Conservation (phyloP, 768 basidiomycete genomes). For the Tricholoma furcatifolium region DNA sequence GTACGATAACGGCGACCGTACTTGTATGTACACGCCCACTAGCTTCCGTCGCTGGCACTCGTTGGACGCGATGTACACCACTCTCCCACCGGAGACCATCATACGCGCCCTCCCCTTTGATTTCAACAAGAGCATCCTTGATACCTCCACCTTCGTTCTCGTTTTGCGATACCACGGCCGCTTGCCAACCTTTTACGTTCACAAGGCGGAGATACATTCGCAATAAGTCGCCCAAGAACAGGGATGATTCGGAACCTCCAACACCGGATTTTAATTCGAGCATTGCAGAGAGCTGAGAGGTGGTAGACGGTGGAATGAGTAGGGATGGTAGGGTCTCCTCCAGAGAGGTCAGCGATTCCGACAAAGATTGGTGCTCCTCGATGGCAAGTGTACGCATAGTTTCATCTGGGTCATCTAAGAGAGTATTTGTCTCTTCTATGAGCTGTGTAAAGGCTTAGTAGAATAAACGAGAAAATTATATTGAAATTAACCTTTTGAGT, state of each 20-base stretch:
- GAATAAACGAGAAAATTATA: background rate
- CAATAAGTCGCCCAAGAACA: slow-evolving; percentile 77
- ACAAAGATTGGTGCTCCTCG: slow-evolving; percentile 59
- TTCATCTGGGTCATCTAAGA: slow-evolving; percentile 74
- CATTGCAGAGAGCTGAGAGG: slow-evolving; percentile 68
- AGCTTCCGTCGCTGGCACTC: slow-evolving; percentile 89
- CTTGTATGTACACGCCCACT: slow-evolving; percentile 91
- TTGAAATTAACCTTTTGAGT: slow-evolving; percentile 51
- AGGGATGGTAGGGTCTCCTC: slow-evolving; percentile 59
- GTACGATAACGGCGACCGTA: slow-evolving; percentile 82
- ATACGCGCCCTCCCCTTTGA: slow-evolving; percentile 76
- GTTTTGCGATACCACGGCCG: slow-evolving; percentile 56
- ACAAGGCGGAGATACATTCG: slow-evolving; percentile 79
- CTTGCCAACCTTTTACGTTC: slow-evolving; percentile 58
- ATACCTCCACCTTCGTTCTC: slow-evolving; percentile 62
- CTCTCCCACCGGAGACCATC: slow-evolving; percentile 86
- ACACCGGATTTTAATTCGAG: slow-evolving; percentile 93
- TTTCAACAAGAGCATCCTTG: slow-evolving; percentile 77
- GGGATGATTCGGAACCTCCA: slow-evolving; percentile 84
- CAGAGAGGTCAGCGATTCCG: slow-evolving; percentile 30
- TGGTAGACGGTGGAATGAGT: slow-evolving; percentile 71
- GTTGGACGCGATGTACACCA: slow-evolving; percentile 93
- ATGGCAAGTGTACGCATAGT: slow-evolving; percentile 71
- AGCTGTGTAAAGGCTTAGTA: slow-evolving; percentile 47
- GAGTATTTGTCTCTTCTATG: slow-evolving; percentile 56